Evolutionary conservation across 129 eudicot species (phyloP).

Genomic region (Daucus carota): DH1_v3.0 NC_030382.2:54583001-54583500

Average conservation of each 20-base stretch:
- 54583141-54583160: too few species aligned
- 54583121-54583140: neutral
- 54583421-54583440: neutral
- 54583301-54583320: neutral
- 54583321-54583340: neutral
- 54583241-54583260: neutral
- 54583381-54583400: constrained; percentile 47
- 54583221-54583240: neutral
- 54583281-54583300: neutral
- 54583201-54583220: neutral
- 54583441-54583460: constrained; percentile 48
- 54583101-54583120: neutral
- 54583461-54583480: constrained; percentile 80
- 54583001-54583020: neutral
- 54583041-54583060: neutral
- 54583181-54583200: neutral
- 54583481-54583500: constrained; percentile 71
- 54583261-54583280: neutral
- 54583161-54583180: neutral
- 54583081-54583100: neutral
- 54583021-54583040: neutral
- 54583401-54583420: neutral
- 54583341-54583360: neutral
- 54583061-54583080: neutral
- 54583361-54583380: constrained; percentile 31